phyloP scores from a whole-genome alignment of 2,329 filamentous ascomycete genomes.

The Apiospora koreana region DNA sequence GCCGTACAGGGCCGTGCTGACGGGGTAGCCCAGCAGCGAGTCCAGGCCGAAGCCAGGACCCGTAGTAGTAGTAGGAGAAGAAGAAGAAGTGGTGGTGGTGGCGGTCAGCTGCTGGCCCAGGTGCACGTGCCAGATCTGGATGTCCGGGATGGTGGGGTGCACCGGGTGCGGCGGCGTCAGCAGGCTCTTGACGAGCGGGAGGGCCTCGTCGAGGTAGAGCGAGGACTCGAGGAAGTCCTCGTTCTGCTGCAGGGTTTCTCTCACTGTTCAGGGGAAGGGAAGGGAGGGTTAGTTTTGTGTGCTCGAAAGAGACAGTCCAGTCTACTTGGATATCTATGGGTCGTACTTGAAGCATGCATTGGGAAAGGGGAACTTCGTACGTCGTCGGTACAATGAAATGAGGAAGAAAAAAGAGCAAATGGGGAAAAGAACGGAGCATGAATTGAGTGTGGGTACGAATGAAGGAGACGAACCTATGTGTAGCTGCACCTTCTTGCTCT shows the following conservation, averaged over 20 bases:
- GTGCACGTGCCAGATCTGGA: constrained; percentile 10
- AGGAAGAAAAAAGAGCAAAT: no score
- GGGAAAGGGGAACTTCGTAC: no score
- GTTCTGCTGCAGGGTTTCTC: constrained; percentile 3
- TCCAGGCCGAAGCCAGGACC: not conserved
- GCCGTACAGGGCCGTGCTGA: not conserved
- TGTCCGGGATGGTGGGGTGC: constrained; percentile 9
- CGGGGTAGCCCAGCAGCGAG: not conserved
- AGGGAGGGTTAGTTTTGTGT: not conserved
- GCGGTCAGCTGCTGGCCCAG: not conserved
- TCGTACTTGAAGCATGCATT: not conserved
- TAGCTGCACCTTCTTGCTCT: not conserved
- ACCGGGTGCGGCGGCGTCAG: constrained; percentile 9
- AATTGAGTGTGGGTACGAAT: not conserved
- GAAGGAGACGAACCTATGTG: not conserved
- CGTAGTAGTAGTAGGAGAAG: no score
- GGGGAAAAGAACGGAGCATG: not conserved
- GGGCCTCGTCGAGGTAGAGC: constrained; percentile 1
- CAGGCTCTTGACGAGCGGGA: constrained; percentile 10
- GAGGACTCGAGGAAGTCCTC: constrained; percentile 7
- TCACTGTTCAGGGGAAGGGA: not conserved
- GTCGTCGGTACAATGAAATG: no score
- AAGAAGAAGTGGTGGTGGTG: not conserved
- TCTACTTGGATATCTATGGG: not conserved
- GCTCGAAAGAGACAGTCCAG: not conserved